A percentile compares a stretch with the other conserved stretches of the same genome.
Evolutionary conservation across 805 yeast genomes (phyloP).

Genomic region (Saccharomyces kudriavzevii): DNA sequence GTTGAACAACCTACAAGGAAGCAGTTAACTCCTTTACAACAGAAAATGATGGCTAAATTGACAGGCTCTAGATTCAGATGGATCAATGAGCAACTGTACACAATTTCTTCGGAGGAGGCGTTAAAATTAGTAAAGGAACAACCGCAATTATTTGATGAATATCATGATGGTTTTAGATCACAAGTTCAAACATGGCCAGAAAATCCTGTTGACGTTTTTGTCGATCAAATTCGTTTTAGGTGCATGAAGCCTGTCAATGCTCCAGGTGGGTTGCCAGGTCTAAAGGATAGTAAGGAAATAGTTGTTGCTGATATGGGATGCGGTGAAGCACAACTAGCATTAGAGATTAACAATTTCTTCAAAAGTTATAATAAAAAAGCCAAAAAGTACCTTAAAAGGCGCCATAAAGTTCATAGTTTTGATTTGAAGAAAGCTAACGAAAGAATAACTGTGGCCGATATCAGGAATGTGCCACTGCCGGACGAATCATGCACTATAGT

Average conservation of each 20-base stretch:
- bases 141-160: conserved; percentile 86
- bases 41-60: conserved; percentile 89
- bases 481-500: conserved; percentile 78
- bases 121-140: conserved; percentile 63
- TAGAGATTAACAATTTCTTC: conserved; percentile 49
- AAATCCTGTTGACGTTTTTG: conserved; percentile 91
- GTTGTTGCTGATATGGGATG: conserved; percentile 98
- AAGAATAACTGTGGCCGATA: conserved; percentile 93
- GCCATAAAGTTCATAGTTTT: conserved; percentile 72
- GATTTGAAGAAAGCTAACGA: conserved; percentile 86
- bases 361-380: conserved; percentile 27
- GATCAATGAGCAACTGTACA: conserved; percentile 96
- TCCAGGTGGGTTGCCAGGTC: conserved; percentile 91
- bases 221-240: conserved; percentile 55
- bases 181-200: conserved; percentile 98
- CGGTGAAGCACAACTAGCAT: conserved; percentile 88
- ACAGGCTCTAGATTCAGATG: conserved; percentile 95
- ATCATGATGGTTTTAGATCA: conserved; percentile 88
- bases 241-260: conserved; percentile 70
- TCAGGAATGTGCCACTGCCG: conserved; percentile 76
- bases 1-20: conserved; percentile 20
- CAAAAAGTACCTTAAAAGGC: conserved; percentile 36
- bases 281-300: conserved; percentile 41
- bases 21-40: conserved; percentile 78
- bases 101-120: conserved; percentile 73